Base-by-base conservation (phyloP, 768 basidiomycete species). In the Russula olivacea region DNA sequence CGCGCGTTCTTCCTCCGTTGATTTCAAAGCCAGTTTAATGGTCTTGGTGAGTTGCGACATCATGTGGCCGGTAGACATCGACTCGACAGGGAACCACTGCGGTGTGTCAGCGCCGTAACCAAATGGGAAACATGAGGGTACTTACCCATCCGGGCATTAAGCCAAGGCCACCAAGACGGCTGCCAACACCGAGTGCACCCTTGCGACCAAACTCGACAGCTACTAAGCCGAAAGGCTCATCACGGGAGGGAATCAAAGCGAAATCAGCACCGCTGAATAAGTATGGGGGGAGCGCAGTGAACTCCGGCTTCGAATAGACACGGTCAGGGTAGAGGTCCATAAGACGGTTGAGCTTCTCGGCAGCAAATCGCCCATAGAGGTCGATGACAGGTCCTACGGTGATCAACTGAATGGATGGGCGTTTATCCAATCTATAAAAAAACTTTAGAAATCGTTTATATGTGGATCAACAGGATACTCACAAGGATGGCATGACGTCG, bases 81-180 rank as follows among this genome's bases (percentile, higher is more conserved):
- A 96, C 76, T 96, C 93, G 45, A 97, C 94, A 54, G 94, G 94
- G 81, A 93, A 96, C 94, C 94, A 97, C 92, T 93, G 66, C 17
- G 63, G 43, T 3, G 10, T 0, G 40, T 68, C 59, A 70, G 61
- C 23, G 36, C 15, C 41, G 8, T 34, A 19, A 40, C 19, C 10
- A 19, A 41, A n/a, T 4, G 1, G 66, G 59, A 11, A 17, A 34
- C 38, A 40, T 25, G 58, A 17, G 48, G 63, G 1, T 9, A 81
- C 88, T 70, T 72, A 93, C 92, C 94, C 94, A 96, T 77, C 93
- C 94, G 72, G 94, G 94, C 94, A 97, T 97, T 63, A 97, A 78
- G 75, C 94, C 94, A 49, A 97, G 81, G 79, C 94, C 94, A 71
- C 94, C 94, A 23, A 96, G 81, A 69, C 94, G 89, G 78, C 88